Conservation (phyloP, 805 yeast species). For the Candida multigemmis region DNA sequence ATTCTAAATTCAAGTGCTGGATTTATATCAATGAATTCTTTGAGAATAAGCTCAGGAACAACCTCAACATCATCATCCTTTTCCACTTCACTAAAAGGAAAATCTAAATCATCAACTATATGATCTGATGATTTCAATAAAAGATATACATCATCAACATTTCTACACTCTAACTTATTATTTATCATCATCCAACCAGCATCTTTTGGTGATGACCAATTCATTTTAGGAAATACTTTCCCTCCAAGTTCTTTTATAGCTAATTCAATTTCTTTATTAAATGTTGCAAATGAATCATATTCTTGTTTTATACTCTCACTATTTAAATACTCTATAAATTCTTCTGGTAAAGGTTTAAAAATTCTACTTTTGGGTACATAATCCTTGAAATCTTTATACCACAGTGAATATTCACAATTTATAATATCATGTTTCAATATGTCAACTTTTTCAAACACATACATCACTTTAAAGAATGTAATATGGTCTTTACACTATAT, state of each 20-base stretch:
- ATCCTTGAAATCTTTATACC: conserved; percentile 18
- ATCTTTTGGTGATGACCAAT: conserved; percentile 97
- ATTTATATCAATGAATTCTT: conserved; percentile 76
- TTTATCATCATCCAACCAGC: conserved; percentile 85
- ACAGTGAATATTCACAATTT: conserved; percentile 23
- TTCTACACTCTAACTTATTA: conserved; percentile 63
- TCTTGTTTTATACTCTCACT: conserved; percentile 13
- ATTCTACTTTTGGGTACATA: conserved; percentile 13
- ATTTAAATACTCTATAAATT: conserved; percentile 23
- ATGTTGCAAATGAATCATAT: conserved; percentile 4
- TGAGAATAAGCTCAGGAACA: conserved; percentile 58
- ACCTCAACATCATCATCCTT: conserved; percentile 9
- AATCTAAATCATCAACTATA: conserved; percentile 72
- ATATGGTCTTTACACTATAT: too few species aligned
- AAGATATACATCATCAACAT: conserved; percentile 68
- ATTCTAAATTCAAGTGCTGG: conserved; percentile 91
- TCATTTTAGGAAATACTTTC: conserved; percentile 76
- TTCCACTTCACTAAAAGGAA: conserved; percentile 38
- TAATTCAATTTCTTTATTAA: conserved; percentile 26
- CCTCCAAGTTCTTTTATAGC: conserved; percentile 41
- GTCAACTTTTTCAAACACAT: conserved; percentile 18
- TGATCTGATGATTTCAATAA: conserved; percentile 83
- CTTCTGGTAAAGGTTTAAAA: conserved; percentile 21
- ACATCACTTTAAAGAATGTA: too few species aligned
- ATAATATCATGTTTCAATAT: conserved; percentile 17